Evolutionary conservation across 306 rosid species (phyloP), one percentile per base, ranked within the genome.

Genomic region (Sophora flavescens): DNA sequence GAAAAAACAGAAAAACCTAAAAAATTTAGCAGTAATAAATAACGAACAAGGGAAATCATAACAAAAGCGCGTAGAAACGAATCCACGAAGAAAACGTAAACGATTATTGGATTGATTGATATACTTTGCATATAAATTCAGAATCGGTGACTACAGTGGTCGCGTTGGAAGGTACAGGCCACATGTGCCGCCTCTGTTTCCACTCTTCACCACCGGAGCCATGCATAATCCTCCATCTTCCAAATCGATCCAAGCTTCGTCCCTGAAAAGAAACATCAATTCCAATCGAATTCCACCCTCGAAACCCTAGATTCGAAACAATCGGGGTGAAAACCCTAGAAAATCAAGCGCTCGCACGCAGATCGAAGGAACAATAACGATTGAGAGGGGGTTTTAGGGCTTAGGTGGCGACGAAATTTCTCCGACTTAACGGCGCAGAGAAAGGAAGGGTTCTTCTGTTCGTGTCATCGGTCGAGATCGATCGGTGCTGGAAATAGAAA

Each of bases 141-240:
- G 90, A 88, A 83, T 81, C 89, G 88, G 80, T 61, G 83, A 82
- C 97, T 92, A 89, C 96, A 91, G 91, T 80, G 84, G 92, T 86
- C 88, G 93, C 90, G 92, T 81, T 84, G 71, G 91, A 64, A 86
- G 84, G 91, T 91, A 91, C 96, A 82, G 96, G 93, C 99, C 96
- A 95, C 99, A 95, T 95, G 97, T 95, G 99, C 99, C 91, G 92
- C 74, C 84, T 89, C 85, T 84, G 88, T 88, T 84, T 92, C 89
- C 91, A 85, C 82, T 88, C 69, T 88, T 94, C 96, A 94, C 89
- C 87, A 83, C 87, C 87, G 81, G 70, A 87, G 89, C 96, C 98
- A 91, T 88, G 96, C 96, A 95, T 89, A 89, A 82, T 93, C 97
- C 89, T 81, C 92, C 98, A 94, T 92, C 86, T 78, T 78, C 84